Evolutionary conservation across 305 asterid species (phyloP).

Genomic region (Galium porrigens): DNA sequence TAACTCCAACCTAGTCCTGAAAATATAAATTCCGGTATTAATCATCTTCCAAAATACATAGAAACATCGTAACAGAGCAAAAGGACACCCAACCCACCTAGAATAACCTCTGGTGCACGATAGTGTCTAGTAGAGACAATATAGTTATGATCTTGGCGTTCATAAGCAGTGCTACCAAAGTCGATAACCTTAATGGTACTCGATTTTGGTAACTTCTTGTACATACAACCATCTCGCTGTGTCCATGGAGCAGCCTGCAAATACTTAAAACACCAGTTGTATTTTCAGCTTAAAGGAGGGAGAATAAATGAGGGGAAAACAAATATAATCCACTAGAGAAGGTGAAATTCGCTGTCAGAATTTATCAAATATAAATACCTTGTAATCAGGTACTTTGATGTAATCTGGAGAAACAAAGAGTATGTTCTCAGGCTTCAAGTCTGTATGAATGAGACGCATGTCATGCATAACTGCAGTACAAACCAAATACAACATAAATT

Average conservation of each 20-base stretch:
- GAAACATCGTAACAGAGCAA: not conserved
- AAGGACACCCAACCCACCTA: conserved; percentile 22
- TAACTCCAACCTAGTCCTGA: conserved; percentile 44
- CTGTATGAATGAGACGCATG: conserved; percentile 43
- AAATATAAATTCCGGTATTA: conserved; percentile 8
- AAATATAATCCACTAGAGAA: not conserved
- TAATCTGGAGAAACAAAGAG: conserved; percentile 36
- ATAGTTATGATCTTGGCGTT: conserved; percentile 35
- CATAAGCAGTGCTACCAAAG: conserved; percentile 40
- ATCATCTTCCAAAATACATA: conserved; percentile 3
- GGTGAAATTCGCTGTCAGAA: not conserved
- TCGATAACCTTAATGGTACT: conserved; percentile 40
- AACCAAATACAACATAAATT: conserved; percentile 11
- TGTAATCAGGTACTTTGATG: conserved; percentile 33
- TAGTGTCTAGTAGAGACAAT: conserved; percentile 41
- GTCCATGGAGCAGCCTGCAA: conserved; percentile 30
- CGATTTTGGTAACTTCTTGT: conserved; percentile 35
- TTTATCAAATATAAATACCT: conserved; percentile 20
- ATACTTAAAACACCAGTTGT: conserved; percentile 8
- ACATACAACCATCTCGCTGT: conserved; percentile 23
- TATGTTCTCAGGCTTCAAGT: conserved; percentile 44
- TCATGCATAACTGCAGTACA: conserved; percentile 37
- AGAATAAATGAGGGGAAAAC: not conserved
- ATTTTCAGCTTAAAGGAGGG: conserved; percentile 4
- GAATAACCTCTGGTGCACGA: conserved; percentile 45